Evolutionary conservation across 176 grass and related monocot species (phyloP).

Genomic region (Raddia distichophylla): DNA sequence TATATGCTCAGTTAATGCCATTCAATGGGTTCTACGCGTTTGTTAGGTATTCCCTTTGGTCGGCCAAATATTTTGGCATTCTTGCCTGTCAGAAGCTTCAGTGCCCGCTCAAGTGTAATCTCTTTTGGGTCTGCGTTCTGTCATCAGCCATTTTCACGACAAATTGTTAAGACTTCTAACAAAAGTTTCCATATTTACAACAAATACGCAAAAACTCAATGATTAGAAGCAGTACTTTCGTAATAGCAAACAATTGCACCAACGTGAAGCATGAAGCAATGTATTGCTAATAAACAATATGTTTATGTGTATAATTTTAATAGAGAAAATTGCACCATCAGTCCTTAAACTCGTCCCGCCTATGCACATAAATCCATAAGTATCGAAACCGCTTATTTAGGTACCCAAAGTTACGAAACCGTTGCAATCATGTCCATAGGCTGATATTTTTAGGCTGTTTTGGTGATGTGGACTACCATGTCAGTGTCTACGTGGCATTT

Average conservation of each 20-base stretch:
- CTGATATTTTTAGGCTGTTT: too few species aligned
- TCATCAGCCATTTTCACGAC: constrained; percentile 41
- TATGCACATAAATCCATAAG: too few species aligned
- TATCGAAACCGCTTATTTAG: too few species aligned
- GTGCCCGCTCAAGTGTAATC: constrained; percentile 61
- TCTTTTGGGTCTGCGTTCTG: constrained; percentile 60
- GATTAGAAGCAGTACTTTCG: background rate
- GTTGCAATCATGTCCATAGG: too few species aligned
- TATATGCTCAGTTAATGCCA: constrained; percentile 39
- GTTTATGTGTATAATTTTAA: background rate
- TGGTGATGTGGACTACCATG: too few species aligned
- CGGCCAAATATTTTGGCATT: constrained; percentile 75
- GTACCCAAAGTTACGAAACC: too few species aligned
- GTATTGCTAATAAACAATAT: background rate
- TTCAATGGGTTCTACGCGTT: constrained; percentile 44
- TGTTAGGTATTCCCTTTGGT: constrained; percentile 43
- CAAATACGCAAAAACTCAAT: background rate
- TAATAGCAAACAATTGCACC: background rate
- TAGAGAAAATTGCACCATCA: too few species aligned
- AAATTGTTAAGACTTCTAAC: constrained; percentile 37
- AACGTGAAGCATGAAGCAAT: background rate
- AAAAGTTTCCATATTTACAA: constrained; percentile 9
- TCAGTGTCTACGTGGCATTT: too few species aligned
- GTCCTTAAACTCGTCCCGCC: too few species aligned
- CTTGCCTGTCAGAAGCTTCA: constrained; percentile 77